phyloP scores from a whole-genome alignment of 176 grass and related monocot genomes.

The Panicum miliaceum region DNA sequence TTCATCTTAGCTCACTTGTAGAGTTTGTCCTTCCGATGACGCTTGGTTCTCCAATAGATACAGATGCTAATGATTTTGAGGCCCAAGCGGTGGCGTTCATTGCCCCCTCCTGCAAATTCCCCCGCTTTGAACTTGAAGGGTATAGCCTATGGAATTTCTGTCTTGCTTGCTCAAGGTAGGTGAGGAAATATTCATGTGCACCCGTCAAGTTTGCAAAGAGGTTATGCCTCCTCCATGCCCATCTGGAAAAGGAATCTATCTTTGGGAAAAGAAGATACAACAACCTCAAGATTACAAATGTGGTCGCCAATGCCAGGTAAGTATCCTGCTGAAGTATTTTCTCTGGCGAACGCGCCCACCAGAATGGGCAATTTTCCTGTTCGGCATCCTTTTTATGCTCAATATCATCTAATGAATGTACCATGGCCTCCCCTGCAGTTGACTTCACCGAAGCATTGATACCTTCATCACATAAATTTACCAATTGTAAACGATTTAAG shows the following conservation, averaged over 20 bases:
- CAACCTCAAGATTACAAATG: constrained; percentile 73
- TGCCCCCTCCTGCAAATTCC: constrained; percentile 84
- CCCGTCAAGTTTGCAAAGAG: constrained; percentile 61
- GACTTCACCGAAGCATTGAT: constrained; percentile 59
- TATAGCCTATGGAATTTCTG: constrained; percentile 58
- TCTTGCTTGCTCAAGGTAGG: constrained; percentile 72
- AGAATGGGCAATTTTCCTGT: constrained; percentile 88
- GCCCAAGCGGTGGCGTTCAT: constrained; percentile 78
- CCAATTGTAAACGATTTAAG: constrained; percentile 21
- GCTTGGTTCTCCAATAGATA: constrained; percentile 82
- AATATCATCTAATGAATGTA: constrained; percentile 54
- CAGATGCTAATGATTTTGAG: constrained; percentile 89
- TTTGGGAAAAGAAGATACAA: constrained; percentile 71
- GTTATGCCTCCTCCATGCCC: constrained; percentile 72
- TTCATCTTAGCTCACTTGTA: constrained; percentile 70
- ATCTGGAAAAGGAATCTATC: constrained; percentile 57
- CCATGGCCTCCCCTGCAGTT: constrained; percentile 44
- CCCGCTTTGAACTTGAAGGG: constrained; percentile 79
- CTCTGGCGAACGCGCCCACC: constrained; percentile 94
- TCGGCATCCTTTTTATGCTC: constrained; percentile 55
- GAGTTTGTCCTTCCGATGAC: constrained; percentile 62
- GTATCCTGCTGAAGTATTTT: constrained; percentile 95
- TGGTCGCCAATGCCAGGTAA: constrained; percentile 76
- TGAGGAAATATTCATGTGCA: constrained; percentile 63
- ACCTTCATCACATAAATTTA: constrained; percentile 62